Percentiles rank a stretch among this genome's conserved stretches.
phyloP scores from a whole-genome alignment of 768 basidiomycete genomes.

The Pluteus cervinus region DNA sequence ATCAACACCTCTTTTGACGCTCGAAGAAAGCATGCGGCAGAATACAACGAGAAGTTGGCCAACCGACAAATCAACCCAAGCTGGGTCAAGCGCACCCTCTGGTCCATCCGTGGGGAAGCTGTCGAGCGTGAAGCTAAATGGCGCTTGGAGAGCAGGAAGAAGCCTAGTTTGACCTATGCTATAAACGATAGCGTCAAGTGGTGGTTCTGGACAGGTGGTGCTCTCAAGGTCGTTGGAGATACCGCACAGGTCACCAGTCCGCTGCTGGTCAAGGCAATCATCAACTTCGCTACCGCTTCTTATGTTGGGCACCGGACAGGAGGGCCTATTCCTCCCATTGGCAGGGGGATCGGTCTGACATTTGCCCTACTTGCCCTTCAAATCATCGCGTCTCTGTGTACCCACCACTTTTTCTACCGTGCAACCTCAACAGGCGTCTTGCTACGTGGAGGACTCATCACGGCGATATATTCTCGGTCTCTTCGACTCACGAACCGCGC shows the following conservation, averaged over 20 bases:
- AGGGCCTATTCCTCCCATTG: constrained; percentile 31
- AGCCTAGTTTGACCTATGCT: constrained; percentile 58
- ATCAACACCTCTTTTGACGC: constrained; percentile 62
- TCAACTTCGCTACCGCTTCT: constrained; percentile 62
- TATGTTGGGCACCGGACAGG: constrained; percentile 41
- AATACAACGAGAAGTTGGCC: constrained; percentile 67
- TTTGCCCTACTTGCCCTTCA: constrained; percentile 68
- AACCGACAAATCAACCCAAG: constrained; percentile 58
- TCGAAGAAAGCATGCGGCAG: constrained; percentile 47
- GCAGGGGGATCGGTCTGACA: constrained; percentile 67
- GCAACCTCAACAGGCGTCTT: constrained; percentile 71
- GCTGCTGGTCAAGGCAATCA: constrained; percentile 72
- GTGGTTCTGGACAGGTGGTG: constrained; percentile 72
- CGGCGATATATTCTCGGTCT: constrained; percentile 77
- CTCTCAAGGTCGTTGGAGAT: constrained; percentile 57
- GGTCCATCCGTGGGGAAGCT: constrained; percentile 50
- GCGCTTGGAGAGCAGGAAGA: constrained; percentile 55
- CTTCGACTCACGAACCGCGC: constrained; percentile 74
- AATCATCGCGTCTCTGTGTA: constrained; percentile 55
- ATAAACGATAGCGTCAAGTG: constrained; percentile 75
- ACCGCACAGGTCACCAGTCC: constrained; percentile 70
- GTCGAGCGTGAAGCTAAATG: constrained; percentile 54
- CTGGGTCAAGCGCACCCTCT: constrained; percentile 49
- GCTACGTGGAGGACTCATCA: constrained; percentile 78
- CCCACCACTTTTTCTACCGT: constrained; percentile 84